phyloP scores from a whole-genome alignment of 2,329 filamentous ascomycete genomes.

The Pezicula rhizophila region DNA sequence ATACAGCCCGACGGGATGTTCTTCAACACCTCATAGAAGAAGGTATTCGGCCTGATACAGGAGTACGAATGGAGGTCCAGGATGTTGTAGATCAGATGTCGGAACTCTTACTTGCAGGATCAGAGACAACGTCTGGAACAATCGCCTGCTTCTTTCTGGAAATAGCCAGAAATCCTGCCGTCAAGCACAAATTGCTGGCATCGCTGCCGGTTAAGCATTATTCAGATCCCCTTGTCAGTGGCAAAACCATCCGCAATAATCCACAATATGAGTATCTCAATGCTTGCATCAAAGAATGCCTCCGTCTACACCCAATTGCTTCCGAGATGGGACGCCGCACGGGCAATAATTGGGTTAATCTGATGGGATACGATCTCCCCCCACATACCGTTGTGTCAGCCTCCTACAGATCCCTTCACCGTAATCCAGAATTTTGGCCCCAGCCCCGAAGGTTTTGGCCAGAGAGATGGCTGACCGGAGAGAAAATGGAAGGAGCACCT shows the following conservation, averaged over 20 bases:
- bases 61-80: conserved; percentile 4
- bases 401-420: conserved; percentile 1
- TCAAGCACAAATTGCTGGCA: conserved; percentile 11
- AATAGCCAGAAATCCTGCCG: conserved; percentile 18
- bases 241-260: conserved; percentile 3
- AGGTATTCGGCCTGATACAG: conserved; percentile 12
- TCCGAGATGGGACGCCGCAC: conserved; percentile 5
- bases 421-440: conserved; percentile 4
- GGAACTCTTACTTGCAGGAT: conserved; percentile 23
- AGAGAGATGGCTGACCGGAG: conserved; percentile 3
- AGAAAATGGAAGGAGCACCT: neutral
- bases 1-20: conserved; percentile 8
- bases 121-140: conserved; percentile 23
- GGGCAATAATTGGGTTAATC: conserved; percentile 4
- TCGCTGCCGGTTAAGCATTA: neutral
- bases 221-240: neutral
- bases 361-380: conserved; percentile 5
- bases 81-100: conserved; percentile 6
- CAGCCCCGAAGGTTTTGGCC: conserved; percentile 6
- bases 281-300: conserved; percentile 4
- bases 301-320: conserved; percentile 5
- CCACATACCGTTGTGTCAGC: conserved; percentile 6
- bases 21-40: conserved; percentile 16
- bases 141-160: conserved; percentile 23
- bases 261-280: conserved; percentile 2